phyloP scores from a whole-genome alignment of 192 early-diverging fungal genomes.

The Backusella australiensis region DNA sequence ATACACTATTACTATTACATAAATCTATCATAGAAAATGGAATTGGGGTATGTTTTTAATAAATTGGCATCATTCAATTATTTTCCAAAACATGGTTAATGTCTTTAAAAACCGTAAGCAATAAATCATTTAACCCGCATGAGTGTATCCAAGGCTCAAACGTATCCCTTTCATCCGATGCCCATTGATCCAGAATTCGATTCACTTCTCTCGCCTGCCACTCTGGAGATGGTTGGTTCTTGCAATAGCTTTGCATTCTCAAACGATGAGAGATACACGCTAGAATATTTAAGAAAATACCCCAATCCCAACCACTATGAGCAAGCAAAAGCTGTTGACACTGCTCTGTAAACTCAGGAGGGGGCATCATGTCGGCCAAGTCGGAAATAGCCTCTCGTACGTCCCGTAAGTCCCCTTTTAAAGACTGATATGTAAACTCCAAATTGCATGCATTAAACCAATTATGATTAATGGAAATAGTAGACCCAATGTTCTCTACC shows the following conservation, averaged over 20 bases:
- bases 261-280: not conserved
- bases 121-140: not conserved
- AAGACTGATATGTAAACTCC: constrained; percentile 38
- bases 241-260: not conserved
- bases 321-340: constrained; percentile 46
- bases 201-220: not conserved
- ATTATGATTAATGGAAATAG: constrained; percentile 79
- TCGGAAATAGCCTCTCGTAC: constrained; percentile 56
- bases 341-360: constrained; percentile 41
- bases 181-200: not conserved
- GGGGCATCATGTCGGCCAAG: constrained; percentile 43
- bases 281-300: not conserved
- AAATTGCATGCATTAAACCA: constrained; percentile 70
- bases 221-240: not conserved
- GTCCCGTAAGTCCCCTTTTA: constrained; percentile 44
- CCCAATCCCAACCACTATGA: constrained; percentile 55
- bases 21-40: not conserved
- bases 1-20: not conserved
- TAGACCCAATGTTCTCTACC: constrained; percentile 65
- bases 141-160: not conserved
- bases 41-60: not conserved
- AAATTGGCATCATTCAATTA: not conserved
- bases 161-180: not conserved
- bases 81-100: not conserved
- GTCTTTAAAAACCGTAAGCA: not conserved